These are phyloP conservation scores for Venturia pyrina DNA, from an alignment of 2,329 filamentous ascomycete species.

Conservation along the genomic window DNA sequence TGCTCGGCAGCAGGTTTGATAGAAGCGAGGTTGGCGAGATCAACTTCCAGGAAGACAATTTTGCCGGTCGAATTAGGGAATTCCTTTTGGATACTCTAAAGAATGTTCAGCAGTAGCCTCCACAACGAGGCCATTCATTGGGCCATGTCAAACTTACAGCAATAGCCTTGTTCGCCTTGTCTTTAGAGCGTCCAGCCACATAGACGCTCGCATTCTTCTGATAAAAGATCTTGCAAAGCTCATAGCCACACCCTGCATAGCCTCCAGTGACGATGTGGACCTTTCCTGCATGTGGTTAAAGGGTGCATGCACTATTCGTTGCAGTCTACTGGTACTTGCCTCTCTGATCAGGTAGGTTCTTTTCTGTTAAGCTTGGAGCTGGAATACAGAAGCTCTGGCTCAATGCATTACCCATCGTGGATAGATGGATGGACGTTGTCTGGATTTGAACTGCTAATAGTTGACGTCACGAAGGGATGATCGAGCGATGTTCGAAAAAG, in stretches of 20 bases:
- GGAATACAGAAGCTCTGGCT: conserved; percentile 11
- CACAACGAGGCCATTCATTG: neutral
- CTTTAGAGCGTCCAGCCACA: conserved; percentile 8
- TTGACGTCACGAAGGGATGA: neutral
- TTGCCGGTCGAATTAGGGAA: conserved; percentile 11
- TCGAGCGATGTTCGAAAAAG: too few species aligned
- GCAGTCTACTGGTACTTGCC: conserved; percentile 2
- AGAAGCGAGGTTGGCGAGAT: conserved; percentile 28
- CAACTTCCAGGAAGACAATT: conserved; percentile 17
- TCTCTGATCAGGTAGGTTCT: conserved; percentile 12
- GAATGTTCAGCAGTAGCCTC: neutral
- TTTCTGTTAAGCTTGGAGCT: conserved; percentile 10
- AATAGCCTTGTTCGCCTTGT: conserved; percentile 8
- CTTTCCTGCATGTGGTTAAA: conserved; percentile 2
- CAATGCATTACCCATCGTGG: neutral
- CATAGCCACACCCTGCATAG: conserved; percentile 7
- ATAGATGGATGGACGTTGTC: neutral
- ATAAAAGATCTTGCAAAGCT: conserved; percentile 12
- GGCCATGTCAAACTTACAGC: neutral
- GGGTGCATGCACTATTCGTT: neutral
- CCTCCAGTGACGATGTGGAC: conserved; percentile 12
- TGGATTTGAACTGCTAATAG: neutral
- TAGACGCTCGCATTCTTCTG: conserved; percentile 11
- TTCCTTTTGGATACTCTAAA: conserved; percentile 22
- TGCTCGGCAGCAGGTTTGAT: conserved; percentile 24